These are phyloP conservation scores for Cryptococcus sp. DNA, from an alignment of 1,284 basidiomycete genomes.

Conservation along the genomic window DNA sequence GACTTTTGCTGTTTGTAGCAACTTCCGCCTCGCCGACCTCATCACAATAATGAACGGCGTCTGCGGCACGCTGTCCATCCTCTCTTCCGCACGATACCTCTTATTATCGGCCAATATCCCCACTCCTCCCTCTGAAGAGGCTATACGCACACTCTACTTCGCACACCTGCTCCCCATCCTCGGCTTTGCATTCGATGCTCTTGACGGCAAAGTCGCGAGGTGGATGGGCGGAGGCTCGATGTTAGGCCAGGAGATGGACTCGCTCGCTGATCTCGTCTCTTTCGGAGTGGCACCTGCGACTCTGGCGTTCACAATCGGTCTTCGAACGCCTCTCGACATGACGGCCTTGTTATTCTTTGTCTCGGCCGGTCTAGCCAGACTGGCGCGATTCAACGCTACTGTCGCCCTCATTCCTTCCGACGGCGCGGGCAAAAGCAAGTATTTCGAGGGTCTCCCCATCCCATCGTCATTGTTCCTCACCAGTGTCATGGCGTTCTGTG, in stretches of 20 bases:
- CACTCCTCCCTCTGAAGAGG: slow-evolving; percentile 38
- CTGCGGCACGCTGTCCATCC: slow-evolving; percentile 87
- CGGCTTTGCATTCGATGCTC: slow-evolving; percentile 96
- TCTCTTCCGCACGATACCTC: slow-evolving; percentile 90
- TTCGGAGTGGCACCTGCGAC: slow-evolving; percentile 97
- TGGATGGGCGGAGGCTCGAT: slow-evolving; percentile 95
- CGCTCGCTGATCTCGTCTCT: slow-evolving; percentile 92
- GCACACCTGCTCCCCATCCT: slow-evolving; percentile 87
- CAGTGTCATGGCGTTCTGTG: slow-evolving; percentile 76
- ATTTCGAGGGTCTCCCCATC: slow-evolving; percentile 97
- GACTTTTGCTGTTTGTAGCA: slow-evolving; percentile 60
- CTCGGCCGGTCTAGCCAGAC: slow-evolving; percentile 91
- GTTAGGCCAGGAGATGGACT: slow-evolving; percentile 98
- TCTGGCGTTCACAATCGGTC: slow-evolving; percentile 85
- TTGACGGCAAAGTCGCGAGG: slow-evolving; percentile 96
- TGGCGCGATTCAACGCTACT: slow-evolving; percentile 98
- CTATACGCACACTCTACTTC: slow-evolving; percentile 64
- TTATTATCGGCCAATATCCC: slow-evolving; percentile 72
- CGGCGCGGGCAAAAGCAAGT: slow-evolving; percentile 79
- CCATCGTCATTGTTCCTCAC: slow-evolving; percentile 87
- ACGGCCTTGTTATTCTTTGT: slow-evolving; percentile 86
- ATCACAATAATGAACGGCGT: slow-evolving; percentile 99
- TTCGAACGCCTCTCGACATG: slow-evolving; percentile 86
- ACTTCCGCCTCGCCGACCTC: slow-evolving; percentile 95
- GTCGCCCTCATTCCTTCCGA: slow-evolving; percentile 94